Conservation (phyloP, 2,329 filamentous ascomycete genomes). For the Geosmithia morbida region DNA sequence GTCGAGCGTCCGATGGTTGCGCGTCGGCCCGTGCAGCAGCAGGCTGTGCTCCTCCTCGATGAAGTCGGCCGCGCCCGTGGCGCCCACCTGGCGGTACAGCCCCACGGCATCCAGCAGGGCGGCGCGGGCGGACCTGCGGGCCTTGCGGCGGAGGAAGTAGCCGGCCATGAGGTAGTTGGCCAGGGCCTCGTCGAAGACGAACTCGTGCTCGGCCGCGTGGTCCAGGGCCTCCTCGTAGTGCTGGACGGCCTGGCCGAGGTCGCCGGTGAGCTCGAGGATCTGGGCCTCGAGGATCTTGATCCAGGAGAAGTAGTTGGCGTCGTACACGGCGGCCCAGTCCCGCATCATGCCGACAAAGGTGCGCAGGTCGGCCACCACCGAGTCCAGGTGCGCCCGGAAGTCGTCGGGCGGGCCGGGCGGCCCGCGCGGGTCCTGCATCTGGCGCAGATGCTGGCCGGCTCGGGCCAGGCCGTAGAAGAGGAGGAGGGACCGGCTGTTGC, state of each 20-base stretch:
- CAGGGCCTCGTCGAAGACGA: slow-evolving; percentile 57
- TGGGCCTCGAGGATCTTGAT: slow-evolving; percentile 55
- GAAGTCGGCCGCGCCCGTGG: slow-evolving; percentile 51
- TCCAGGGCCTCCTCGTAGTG: slow-evolving; percentile 60
- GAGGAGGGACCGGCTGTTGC: slow-evolving; percentile 41
- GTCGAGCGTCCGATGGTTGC: slow-evolving; percentile 45
- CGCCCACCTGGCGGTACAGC: slow-evolving; percentile 55
- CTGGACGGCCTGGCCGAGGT: slow-evolving; percentile 43
- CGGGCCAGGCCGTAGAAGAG: slow-evolving; percentile 47
- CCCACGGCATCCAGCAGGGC: slow-evolving; percentile 53
- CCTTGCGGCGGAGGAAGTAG: slow-evolving; percentile 50
- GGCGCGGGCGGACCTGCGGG: slow-evolving; percentile 53
- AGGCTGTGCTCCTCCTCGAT: slow-evolving; percentile 55
- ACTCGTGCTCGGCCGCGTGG: slow-evolving; percentile 52
- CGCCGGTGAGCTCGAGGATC: slow-evolving; percentile 43
- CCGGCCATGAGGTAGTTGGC: slow-evolving; percentile 62
- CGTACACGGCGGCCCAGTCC: slow-evolving; percentile 47
- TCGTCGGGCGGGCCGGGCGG: slow-evolving; percentile 24
- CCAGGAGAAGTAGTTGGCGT: slow-evolving; percentile 60
- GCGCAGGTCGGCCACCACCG: slow-evolving; percentile 37
- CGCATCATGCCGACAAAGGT: slow-evolving; percentile 45
- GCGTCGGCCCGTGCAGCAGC: slow-evolving; percentile 46
- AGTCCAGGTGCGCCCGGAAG: slow-evolving; percentile 24
- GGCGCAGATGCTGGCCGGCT: slow-evolving; percentile 33
- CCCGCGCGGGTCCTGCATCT: slow-evolving; percentile 30